Evolutionary conservation across 2,329 filamentous ascomycete genomes (phyloP), one percentile per base, ranked within the genome.

Genomic region (Coniochaeta sp.): DNA sequence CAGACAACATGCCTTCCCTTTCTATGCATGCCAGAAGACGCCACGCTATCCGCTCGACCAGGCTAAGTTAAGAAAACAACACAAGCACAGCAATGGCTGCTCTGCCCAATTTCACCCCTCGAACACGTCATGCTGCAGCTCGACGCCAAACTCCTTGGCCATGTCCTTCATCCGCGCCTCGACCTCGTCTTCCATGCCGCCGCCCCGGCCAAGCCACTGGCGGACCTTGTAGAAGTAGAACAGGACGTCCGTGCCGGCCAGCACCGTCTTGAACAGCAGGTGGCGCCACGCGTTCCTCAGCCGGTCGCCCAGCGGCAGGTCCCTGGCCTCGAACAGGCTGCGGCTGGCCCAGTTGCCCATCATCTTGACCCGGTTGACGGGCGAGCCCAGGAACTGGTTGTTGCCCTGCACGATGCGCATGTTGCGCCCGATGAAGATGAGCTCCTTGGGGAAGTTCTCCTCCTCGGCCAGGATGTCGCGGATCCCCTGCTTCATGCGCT

Each of bases 181-280:
- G 63, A 98, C 87, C 71, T 93, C 91, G 70, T 97, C 93, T 72
- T 98, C 95, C 89, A 98, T 95, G 0, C 93, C 93, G 11, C 86
- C 82, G 0, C 93, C 91, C 2, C 87, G 73, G 0, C 90, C 90
- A 14, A 97, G 70, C 71, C 84, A 82, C 76, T 98, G 93, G 65
- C 86, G 82, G 7, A 96, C 58, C 76, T 89, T 90, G 67, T 86
- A 89, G 67, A 89, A 89, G 72, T 89, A 96, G 72, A 96, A 99
- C 12, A 89, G 84, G 0, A 96, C 70, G 73, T 98, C 95, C 17
- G 87, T 90, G 5, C 84, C 80, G 17, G 91, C 76, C 66, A 99
- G 73, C 38, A 96, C 89, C 1, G 86, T 72, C 67, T 87, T 85
- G 76, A 98, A 98, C n/a, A 96, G 67, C 22, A 96, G 59, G 75